Evolutionary conservation across 495 filamentous ascomycete genomes (phyloP), one percentile per base, ranked within the genome.

Genomic region (Parmelia sp.): DNA sequence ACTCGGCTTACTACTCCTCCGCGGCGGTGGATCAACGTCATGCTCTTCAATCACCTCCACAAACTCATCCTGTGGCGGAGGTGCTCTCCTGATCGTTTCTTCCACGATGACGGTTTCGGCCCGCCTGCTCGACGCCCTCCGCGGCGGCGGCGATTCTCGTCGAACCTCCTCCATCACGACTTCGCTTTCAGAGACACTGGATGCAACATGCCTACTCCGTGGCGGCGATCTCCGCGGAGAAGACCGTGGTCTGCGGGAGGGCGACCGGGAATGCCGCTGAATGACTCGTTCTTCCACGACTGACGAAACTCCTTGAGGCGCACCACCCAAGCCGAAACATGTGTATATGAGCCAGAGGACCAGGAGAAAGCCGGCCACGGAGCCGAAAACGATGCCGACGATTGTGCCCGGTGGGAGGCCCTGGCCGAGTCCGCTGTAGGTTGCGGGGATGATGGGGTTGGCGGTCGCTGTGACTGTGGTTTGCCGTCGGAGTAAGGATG

Each of bases 351-450:
- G 79, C 78, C 84, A 91, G 42, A 94, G 78, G 37, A 92, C 61
- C 4, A 96, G 78, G 21, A 93, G 70, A 77, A 96, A 92, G 61
- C 88, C 91, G n/a, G 78, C 83, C n/a, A 96, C 86, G 57, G 83
- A 82, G 67, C 92, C 92, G 39, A 96, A 83, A 31, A 91, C 84
- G 60, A 95, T 93, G 65, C 91, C 92, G 19, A 80, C 90, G n/a
- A 96, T 83, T 25, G 84, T 82, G 42, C 91, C 92, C 0, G 92
- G 80, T 7, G 78, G 29, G 0, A 88, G 90, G 15, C 86, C 82
- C 58, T 72, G 69, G 70, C 84, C 72, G 25, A 85, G 77, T 57
- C 79, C 75, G 35, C 82, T 82, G 80, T 96, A 96, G 64, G 82
- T 82, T 47, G 86, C 78, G 8, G 90, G 89, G 68, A 96, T 85